Base-by-base conservation (phyloP, 2,329 filamentous ascomycete genomes). In the Aspergillus ochraceoroseus region DNA sequence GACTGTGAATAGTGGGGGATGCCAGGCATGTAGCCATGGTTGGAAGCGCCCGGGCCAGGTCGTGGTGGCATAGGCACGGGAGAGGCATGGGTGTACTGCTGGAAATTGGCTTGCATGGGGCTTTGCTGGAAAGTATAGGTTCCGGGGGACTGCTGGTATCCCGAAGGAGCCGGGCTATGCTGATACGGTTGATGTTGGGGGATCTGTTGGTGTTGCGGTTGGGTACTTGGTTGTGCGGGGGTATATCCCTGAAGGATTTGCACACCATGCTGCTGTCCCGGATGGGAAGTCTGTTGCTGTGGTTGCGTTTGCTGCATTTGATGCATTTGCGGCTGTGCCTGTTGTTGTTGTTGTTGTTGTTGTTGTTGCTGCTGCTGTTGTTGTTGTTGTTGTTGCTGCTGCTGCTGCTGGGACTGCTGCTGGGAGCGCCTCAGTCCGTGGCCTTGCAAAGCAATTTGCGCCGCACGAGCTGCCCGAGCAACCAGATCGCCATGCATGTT, bases 1-100 rank as follows among this genome's bases (percentile, higher is more conserved):
- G 67, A 69, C 44, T 71, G 68, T 5, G 67, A 70, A 33, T 65
- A 64, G 51, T 70, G 68, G n/a, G 66, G 66, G 11, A 68, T 66
- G 6, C 65, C 66, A 5, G 65, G 65, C 63, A 68, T 66, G 37
- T 68, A 68, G n/a, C 63, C 64, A 43, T 67, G 66, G 33, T 65
- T 68, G 19, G 62, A 55, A 2, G 61, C 57, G 14, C 59, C 58
- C 8, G 62, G 55, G 47, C 62, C 61, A 2, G 57, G 48, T 33
- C 63, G 57, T 8, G 53, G 53, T 29, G 52, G 57, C 38, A 56
- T 57, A 18, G 49, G 51, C 14, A 55, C 50, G 2, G 58, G 55
- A 9, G 56, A 52, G 35, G 61, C 57, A 25, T 63, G 63, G 23
- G 56, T 65, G 48, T 66, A 67, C 29, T 68, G 66, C 46, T 68